Base-by-base conservation (phyloP, 129 eudicot genomes). In the Pittosporum tobira region DNA sequence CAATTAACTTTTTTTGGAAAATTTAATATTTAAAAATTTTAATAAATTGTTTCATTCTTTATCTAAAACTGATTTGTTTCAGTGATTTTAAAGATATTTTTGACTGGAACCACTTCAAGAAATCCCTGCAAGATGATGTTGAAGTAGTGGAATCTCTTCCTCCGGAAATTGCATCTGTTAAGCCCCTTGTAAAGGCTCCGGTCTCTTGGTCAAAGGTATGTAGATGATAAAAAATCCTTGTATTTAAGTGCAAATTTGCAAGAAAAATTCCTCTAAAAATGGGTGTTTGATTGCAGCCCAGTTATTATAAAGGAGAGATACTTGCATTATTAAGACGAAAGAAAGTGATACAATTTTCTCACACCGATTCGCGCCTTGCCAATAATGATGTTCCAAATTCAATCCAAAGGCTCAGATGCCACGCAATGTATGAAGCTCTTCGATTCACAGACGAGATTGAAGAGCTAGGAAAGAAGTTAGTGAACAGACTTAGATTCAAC, bases 131-230 rank as follows among this genome's bases (percentile, higher is more conserved):
- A 71, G 75, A 71, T 45, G 94, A 84, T 70, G 67, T 80, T 36
- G 71, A 67, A 28, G 63, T 84, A 20, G 67, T 80, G 9, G 94
- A 84, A 15, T 71, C 79, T 36, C 81, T 84, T 57, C 94, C 94
- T 25, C 66, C 77, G 1, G 38, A 57, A 4, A 36, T 66, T 11
- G 61, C 63, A 56, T 29, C 30, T n/a, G 65, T 68, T 13, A 37
- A 65, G 69, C 71, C 71, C 21, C 58, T 43, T 7, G 48, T 44
- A 47, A 80, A 71, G 71, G 79, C 79, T 16, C 87, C 87, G 0
- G 51, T 73, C 62, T 84, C 94, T 30, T 84, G 87, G 94, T 84
- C 87, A 15, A 84, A 77, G 94, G 87, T 74, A 80, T 13, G 80
- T 69, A 45, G 5, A 46, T 60, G 16, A 12, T 52, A 24, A 7